Evolutionary conservation across 345 rosid species (phyloP), one percentile per base, ranked within the genome.

Genomic region (Toxicodendron radicans): DNA sequence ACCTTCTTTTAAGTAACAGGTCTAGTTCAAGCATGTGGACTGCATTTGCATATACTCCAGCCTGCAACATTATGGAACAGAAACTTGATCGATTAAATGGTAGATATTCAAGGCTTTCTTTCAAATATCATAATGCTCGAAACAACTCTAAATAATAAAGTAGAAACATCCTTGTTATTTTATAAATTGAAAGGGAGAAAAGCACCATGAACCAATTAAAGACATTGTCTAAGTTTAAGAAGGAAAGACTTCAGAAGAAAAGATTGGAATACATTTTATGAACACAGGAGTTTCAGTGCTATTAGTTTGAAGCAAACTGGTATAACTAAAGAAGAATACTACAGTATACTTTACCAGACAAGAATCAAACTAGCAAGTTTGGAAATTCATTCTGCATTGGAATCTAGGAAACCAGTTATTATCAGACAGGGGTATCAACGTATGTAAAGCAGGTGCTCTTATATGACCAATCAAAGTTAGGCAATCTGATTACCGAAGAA

Each of bases 1-100:
- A 95, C 99, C 90, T 79, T 75, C 64, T 83, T 82, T 91, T 95
- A 71, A 89, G 61, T 23, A 92, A 83, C 72, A 92, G 84, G 76
- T 90, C 86, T 27, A 95, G 79, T 80, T 88, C 97, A 30, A 86
- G 67, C 99, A 95, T 87, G 76, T 79, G 92, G 68, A 92, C 90
- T 0, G 99, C 83, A 65, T 90, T 86, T 9, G 71, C 79, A 48
- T 90, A 95, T 38, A 91, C 99, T 68, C 97, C 94, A 49, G 79
- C 89, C 97, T 95, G 83, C 80, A 79, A 38, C 12, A 72, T 9
- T 14, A 59, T 5, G 65, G 18, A 64, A 16, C 12, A 75, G 33
- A 62, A 41, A 23, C 0, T 12, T 17, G 7, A 24, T 54, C 32
- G 46, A 41, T 32, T 6, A 58, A 54, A 59, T 0, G 27, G 16